phyloP scores from a whole-genome alignment of 306 rosid species.

The Vicia sativa region DNA sequence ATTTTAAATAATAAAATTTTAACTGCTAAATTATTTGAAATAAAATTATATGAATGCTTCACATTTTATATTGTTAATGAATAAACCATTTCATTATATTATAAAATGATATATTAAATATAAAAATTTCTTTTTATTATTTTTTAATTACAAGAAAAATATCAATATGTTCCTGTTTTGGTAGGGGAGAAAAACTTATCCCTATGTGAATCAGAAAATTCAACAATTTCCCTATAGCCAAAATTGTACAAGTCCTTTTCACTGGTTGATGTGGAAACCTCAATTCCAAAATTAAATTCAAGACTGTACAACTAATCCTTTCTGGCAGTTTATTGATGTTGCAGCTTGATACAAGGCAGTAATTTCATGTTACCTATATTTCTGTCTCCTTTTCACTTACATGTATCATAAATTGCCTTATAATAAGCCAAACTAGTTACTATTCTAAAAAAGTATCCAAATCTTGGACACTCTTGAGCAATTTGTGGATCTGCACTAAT shows the following conservation, averaged over 20 bases:
- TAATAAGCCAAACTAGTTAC: constrained; percentile 34
- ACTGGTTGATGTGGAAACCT: constrained; percentile 33
- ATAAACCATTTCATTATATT: too few relatives aligned
- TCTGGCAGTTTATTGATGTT: constrained; percentile 24
- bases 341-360: constrained; percentile 40
- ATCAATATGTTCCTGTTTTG: constrained; percentile 7
- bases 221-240: constrained; percentile 17
- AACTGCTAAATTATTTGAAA: too few relatives aligned
- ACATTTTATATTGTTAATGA: too few relatives aligned
- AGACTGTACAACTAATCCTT: constrained; percentile 25
- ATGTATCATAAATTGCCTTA: constrained; percentile 29
- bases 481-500: background rate
- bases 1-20: too few relatives aligned
- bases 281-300: constrained; percentile 35
- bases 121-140: too few relatives aligned
- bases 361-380: constrained; percentile 36
- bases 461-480: too few relatives aligned
- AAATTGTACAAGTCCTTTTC: constrained; percentile 40
- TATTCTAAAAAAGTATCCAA: constrained; percentile 21
- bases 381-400: constrained; percentile 29
- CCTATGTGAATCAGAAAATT: constrained; percentile 4
- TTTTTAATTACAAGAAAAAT: too few relatives aligned
- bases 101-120: background rate
- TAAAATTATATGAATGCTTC: too few relatives aligned
- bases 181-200: background rate